These are phyloP conservation scores for Pseudogymnoascus sp. DNA, from an alignment of 2,329 filamentous ascomycete genomes.

Conservation along the genomic window DNA sequence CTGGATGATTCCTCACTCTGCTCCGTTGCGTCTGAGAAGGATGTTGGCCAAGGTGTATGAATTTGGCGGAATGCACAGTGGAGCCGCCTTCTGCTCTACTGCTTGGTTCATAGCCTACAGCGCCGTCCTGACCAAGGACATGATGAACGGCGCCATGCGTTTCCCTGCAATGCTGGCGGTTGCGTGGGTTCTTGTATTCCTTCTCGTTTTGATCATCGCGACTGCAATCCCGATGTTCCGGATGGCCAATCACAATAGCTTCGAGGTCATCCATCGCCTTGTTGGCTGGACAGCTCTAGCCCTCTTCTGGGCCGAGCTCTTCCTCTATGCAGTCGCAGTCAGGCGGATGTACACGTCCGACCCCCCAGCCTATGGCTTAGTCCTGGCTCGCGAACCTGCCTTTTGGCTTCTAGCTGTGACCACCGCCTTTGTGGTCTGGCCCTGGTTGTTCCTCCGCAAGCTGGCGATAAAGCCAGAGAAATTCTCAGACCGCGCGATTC, in stretches of 20 bases:
- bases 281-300: slow-evolving; percentile 46
- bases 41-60: slow-evolving; percentile 45
- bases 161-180: not conserved
- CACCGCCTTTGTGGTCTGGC: slow-evolving; percentile 46
- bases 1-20: slow-evolving; percentile 38
- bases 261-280: slow-evolving; percentile 51
- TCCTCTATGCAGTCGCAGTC: slow-evolving; percentile 30
- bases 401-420: slow-evolving; percentile 53
- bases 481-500: slow-evolving; percentile 51
- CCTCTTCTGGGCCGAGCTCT: slow-evolving; percentile 43
- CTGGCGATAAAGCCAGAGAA: slow-evolving; percentile 44
- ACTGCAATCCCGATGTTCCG: slow-evolving; percentile 47
- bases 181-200: slow-evolving; percentile 34
- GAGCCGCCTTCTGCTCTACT: slow-evolving; percentile 41
- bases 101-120: slow-evolving; percentile 41
- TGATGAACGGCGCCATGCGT: not conserved
- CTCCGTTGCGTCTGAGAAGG: slow-evolving; percentile 42
- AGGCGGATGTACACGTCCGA: slow-evolving; percentile 13
- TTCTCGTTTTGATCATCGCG: slow-evolving; percentile 39
- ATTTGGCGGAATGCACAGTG: slow-evolving; percentile 46
- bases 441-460: slow-evolving; percentile 52
- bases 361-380: slow-evolving; percentile 13
- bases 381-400: slow-evolving; percentile 31
- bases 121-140: slow-evolving; percentile 17
- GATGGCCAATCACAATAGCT: slow-evolving; percentile 44